Evolutionary conservation across 2,329 filamentous ascomycete species (phyloP), one percentile per base, ranked within the genome.

Genomic region (Fusarium sarcochroum): DNA sequence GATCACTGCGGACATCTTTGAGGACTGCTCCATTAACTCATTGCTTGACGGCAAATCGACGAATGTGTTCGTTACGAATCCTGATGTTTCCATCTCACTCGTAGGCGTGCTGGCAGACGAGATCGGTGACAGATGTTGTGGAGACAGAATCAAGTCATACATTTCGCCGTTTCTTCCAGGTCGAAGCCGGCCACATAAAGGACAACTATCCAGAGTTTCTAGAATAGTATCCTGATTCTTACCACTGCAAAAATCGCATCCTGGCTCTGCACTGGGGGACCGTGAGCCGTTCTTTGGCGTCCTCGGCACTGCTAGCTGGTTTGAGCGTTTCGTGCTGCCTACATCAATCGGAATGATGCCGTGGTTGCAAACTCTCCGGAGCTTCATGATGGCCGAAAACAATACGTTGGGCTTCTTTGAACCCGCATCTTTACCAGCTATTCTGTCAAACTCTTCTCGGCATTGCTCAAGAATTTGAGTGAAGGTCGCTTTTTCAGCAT

Each of bases 361-460:
- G 1, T 64, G 59, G 6, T 53, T 65, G 2, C 59, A 65, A 17
- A 65, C 23, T 6, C 54, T 38, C 4, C 62, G 38, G 1, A 65
- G 52, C 0, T 65, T 65, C 41, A 64, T 52, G 0, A 65, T 55
- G 15, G 62, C 17, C 0, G 52, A 64, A 1, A 64, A 58, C 0
- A 65, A 6, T 0, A 64, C 1, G 0, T 59, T 64, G 0, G 59
- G 32, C 21, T 25, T 64, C 3, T 48, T 64, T 1, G 30, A 23
- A 0, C 4, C 18, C 0, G 9, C 23, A 3, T 40, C 59, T 11
- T 45, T 49, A 0, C 61, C 25, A 0, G 41, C 62, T 21, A 58
- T 59, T 4, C 3, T 15, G 8, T 65, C 62, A 3, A 64, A 65
- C 0, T 65, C 59, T 9, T 40, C 35, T 0, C 27, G 42, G 0